Evolutionary conservation across 768 basidiomycete species (phyloP), one percentile per base, ranked within the genome.

Genomic region (Punctularia strigosozonata): DNA sequence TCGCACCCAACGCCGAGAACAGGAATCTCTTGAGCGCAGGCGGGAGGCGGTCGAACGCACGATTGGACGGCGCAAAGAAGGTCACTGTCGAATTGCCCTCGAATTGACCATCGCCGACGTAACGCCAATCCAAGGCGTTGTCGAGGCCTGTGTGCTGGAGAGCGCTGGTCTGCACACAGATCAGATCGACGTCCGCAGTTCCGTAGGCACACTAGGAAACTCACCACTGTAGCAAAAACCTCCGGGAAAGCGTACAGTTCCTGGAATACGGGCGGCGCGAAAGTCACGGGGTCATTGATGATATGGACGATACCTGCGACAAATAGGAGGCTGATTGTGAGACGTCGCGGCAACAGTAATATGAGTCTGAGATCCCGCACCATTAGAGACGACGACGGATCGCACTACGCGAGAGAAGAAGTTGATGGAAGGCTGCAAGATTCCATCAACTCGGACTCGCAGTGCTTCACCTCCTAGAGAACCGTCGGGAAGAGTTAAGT

Each of bases 1-100:
- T 53, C 23, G 61, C 57, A 5, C 78, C 78, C 39, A 73, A 70
- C 1, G 75, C 72, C 4, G 76, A 77, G 55, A 79, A 78, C 37
- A 79, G 58, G 64, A 65, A 79, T 20, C 65, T 46, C 42, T 59
- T 60, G 18, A 79, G 63, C 37, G 64, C 67, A n/a, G 41, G 48
- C 1, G 78, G 78, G 13, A 79, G 62, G 13, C 47, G 51, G 20
- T 60, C 44, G 45, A 69, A 75, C 33, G 66, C 66, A 43, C 52
- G 58, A 49, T 69, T 81, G 44, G 57, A 71, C 31, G 62, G 80
- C 10, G 62, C 77, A 58, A 66, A 82, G 49, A 62, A 64, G 5
- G 62, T 79, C 46, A 60, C 73, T 36, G 63, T 57, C n/a, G 53
- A 60, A 19, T 58, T 59, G 14, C 73, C 73, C 19, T 66, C 51